Base-by-base conservation (phyloP, 495 filamentous ascomycete species). In the Talaromyces thailandensis region DNA sequence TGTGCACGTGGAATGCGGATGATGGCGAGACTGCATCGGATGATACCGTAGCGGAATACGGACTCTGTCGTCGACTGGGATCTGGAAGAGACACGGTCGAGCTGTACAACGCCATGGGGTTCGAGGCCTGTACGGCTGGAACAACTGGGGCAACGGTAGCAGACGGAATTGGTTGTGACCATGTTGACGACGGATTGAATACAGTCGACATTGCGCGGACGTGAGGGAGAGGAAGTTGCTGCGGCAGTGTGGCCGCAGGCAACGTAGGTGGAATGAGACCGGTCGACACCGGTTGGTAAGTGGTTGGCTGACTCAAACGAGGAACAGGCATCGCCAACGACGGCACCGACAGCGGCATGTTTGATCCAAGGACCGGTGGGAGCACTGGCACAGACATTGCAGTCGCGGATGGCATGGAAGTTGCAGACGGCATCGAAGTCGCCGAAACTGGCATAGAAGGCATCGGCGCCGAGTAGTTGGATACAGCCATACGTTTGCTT, bases 161-260 rank as follows among this genome's bases (percentile, higher is more conserved):
- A 61, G 69, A 64, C 31, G 75, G 71, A 56, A 77, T 71, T 61
- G 76, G 78, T 63, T 77, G 79, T 57, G 73, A 64, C 79, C 75
- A 82, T 63, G 70, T 77, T 37, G 67, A 67, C 28, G 77, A 31
- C n/a, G 71, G 75, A 35, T 77, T 73, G 81, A 81, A 90, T n/a
- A 85, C 84, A 21, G 84, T 76, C 11, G 83, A 79, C 81, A 89
- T 88, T 4, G 84, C 74, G 62, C 84, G 78, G 57, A 73, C 71
- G 51, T 70, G 68, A 12, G 79, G 72, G 6, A 79, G 68, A 35
- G 83, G 82, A 16, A 87, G 74, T 64, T 78, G 72, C 31, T 61
- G 59, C 9, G 59, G 40, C 16, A 51, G 14, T 21, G 59, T 51
- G 4, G 59, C 12, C 4, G 37, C 25, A 11, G 43, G 26, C 8